These are phyloP conservation scores for Nemania sp. DNA, from an alignment of 2,329 filamentous ascomycete genomes.

Conservation along the genomic window DNA sequence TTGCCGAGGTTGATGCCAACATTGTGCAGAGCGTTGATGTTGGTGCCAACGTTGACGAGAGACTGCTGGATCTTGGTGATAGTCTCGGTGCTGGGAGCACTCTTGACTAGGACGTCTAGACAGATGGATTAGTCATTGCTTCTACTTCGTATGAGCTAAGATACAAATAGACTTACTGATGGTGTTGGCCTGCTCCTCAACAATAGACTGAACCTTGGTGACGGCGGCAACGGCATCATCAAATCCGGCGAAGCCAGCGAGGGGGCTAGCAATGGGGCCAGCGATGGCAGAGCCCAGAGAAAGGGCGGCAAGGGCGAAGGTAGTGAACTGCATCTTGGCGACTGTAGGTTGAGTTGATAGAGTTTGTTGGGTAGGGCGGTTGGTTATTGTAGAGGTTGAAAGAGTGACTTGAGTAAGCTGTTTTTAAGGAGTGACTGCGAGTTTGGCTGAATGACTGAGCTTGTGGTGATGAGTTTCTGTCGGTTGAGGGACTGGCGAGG, in stretches of 20 bases:
- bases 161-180: constrained; percentile 31
- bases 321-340: constrained; percentile 41
- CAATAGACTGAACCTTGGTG: constrained; percentile 23
- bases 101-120: constrained; percentile 21
- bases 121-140: too few species aligned
- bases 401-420: constrained; percentile 26
- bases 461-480: neutral
- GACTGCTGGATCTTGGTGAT: constrained; percentile 31
- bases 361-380: too few species aligned
- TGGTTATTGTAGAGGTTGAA: constrained; percentile 10
- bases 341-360: neutral
- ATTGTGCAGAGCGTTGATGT: constrained; percentile 29
- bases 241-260: constrained; percentile 24
- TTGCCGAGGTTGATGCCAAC: constrained; percentile 27
- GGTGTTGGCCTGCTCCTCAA: constrained; percentile 27
- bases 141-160: too few species aligned
- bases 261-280: constrained; percentile 32
- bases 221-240: constrained; percentile 24
- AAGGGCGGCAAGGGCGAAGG: constrained; percentile 37
- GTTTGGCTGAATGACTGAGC: constrained; percentile 2
- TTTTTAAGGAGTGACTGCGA: constrained; percentile 20
- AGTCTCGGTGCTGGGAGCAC: constrained; percentile 16
- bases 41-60: constrained; percentile 29
- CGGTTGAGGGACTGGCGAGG: neutral
- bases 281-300: constrained; percentile 40